Evolutionary conservation across 2,329 filamentous ascomycete species (phyloP), one percentile per base, ranked within the genome.

Genomic region (Gnomoniopsis smithogilvyi): DNA sequence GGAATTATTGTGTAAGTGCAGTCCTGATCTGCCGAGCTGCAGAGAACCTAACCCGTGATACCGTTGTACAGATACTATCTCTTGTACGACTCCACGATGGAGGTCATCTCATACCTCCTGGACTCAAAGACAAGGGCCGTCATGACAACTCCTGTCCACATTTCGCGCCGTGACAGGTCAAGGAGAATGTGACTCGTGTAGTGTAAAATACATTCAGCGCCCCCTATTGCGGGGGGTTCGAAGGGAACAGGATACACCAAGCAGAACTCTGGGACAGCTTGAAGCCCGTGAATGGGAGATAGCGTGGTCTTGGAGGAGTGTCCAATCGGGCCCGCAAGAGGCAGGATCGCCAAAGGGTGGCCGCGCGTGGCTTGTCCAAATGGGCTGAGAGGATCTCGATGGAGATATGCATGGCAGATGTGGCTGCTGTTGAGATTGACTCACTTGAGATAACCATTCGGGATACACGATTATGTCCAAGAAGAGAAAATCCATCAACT

Each of bases 321-420:
- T 26, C 59, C 55, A 54, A 55, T 33, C 45, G 51, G 22, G 22
- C 49, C 33, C 10, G 14, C n/a, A 14, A 33, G 22, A 21, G 17
- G 41, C 36, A 48, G 21, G 53, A 48, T 22, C 36, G 47, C 45
- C 51, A 45, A 46, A 51, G 17, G 17, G 38, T 47, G 55, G 55
- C 24, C 33, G n/a, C 53, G 59, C 51, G 49, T 48, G 51, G 46
- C 33, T 46, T 26, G 51, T 61, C 33, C 41, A 51, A 61, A 36
- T 34, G 41, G 21, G 10, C 12, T 17, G 50, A 54, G 49, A 34
- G 24, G 22, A 41, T 17, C 47, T 41, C 33, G 24, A 61, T 56
- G 52, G 6, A 36, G 30, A 36, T 36, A 51, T 51, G 49, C 30
- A 51, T n/a, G 34, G 24, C 11, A 22, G 47, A 51, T 33, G 49